These are phyloP conservation scores for Amylocarpus encephaloides DNA, from an alignment of 2,329 filamentous ascomycete species.

Conservation along the genomic window DNA sequence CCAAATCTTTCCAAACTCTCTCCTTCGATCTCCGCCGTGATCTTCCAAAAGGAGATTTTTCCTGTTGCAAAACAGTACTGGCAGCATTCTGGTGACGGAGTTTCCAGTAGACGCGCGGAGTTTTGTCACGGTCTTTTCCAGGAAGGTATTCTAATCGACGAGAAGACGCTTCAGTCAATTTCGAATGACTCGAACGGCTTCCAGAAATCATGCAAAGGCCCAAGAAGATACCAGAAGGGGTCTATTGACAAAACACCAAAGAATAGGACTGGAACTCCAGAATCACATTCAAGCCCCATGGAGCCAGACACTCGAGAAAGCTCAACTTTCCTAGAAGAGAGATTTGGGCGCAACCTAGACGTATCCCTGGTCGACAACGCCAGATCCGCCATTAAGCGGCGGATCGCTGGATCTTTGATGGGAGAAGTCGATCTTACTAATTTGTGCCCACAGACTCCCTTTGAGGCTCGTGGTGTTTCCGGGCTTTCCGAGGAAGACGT, in stretches of 20 bases:
- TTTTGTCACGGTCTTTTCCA: conserved; percentile 74
- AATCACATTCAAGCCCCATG: conserved; percentile 1
- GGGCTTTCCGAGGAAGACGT: conserved; percentile 80
- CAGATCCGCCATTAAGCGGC: conserved; percentile 74
- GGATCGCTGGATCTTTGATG: conserved; percentile 81
- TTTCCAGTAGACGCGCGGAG: conserved; percentile 85
- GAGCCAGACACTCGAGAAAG: conserved; percentile 50
- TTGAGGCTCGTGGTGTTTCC: conserved; percentile 48
- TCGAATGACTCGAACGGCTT: conserved; percentile 17
- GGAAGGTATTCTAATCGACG: conserved; percentile 58
- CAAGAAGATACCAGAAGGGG: conserved; percentile 69
- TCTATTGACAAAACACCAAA: conserved; percentile 39
- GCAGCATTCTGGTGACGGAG: conserved; percentile 91
- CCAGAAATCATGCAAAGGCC: conserved; percentile 52
- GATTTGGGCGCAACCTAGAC: conserved; percentile 87
- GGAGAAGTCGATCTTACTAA: conserved; percentile 61
- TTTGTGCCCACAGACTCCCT: conserved; percentile 42
- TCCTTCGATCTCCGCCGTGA: conserved; percentile 60
- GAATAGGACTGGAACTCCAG: background rate
- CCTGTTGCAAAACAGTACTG: conserved; percentile 85
- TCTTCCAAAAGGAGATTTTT: conserved; percentile 64
- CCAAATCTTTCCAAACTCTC: conserved; percentile 47
- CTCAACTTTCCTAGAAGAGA: conserved; percentile 80
- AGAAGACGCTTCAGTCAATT: conserved; percentile 26
- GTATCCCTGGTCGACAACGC: conserved; percentile 72